Percentiles rank a stretch among this genome's conserved stretches.
phyloP scores from a whole-genome alignment of 2,329 filamentous ascomycete genomes.

The Paraphoma sp. region DNA sequence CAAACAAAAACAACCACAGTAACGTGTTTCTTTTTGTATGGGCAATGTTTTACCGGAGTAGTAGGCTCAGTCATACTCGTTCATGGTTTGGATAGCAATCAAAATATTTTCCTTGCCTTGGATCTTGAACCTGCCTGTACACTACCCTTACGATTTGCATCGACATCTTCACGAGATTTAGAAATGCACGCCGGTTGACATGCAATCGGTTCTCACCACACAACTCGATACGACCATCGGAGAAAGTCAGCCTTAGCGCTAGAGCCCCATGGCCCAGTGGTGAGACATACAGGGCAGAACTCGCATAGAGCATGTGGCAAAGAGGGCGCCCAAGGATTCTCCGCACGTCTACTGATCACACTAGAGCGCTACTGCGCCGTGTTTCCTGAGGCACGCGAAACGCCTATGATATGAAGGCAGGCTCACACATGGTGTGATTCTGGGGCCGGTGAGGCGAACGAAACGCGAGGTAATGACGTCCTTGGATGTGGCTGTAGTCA shows the following conservation, averaged over 20 bases:
- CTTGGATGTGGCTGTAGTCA: not conserved
- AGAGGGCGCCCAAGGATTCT: not conserved
- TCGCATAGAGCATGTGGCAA: not conserved
- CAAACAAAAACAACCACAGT: not conserved
- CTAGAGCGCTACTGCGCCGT: not conserved
- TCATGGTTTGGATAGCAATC: not conserved
- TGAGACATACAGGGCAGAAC: not conserved
- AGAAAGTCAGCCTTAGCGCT: not conserved
- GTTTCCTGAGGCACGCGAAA: not conserved
- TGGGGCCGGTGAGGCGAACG: not conserved
- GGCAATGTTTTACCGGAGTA: not conserved
- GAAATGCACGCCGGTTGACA: not conserved
- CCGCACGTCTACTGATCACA: not conserved
- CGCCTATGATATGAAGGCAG: not conserved
- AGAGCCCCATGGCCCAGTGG: not conserved
- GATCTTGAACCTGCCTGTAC: not conserved
- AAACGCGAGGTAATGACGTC: not conserved
- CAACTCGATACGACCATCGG: not conserved
- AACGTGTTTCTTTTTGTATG: not conserved
- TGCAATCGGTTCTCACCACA: not conserved
- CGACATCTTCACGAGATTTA: not conserved
- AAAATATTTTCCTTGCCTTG: not conserved
- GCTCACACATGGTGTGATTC: not conserved
- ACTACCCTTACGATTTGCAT: not conserved
- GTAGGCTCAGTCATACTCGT: not conserved